Evolutionary conservation across 2,329 filamentous ascomycete species (phyloP).

Genomic region (Colletotrichum sp.): DNA sequence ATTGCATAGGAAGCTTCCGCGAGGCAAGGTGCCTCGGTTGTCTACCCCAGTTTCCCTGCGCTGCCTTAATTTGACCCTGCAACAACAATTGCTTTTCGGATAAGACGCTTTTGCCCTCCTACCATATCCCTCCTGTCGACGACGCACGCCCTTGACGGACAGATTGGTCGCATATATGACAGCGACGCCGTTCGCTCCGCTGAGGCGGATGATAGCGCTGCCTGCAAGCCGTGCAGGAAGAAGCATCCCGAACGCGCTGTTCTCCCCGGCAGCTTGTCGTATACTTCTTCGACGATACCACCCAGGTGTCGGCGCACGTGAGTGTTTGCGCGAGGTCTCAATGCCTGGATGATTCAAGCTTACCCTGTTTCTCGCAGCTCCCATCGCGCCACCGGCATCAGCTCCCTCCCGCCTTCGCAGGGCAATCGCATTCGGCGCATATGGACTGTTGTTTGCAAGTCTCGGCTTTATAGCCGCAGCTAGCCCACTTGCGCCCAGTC

Average conservation of each 20-base stretch:
- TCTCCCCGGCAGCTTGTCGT: neutral
- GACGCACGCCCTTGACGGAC: neutral
- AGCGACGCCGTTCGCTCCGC: neutral
- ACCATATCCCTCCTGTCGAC: neutral
- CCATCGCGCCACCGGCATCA: neutral
- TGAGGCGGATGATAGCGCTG: neutral
- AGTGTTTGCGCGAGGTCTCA: neutral
- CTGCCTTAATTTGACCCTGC: neutral
- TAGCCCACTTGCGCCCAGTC: conserved; percentile 50
- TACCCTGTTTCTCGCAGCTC: neutral
- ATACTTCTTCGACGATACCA: conserved; percentile 1
- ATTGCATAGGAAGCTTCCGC: neutral
- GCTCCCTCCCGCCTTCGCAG: conserved; percentile 6
- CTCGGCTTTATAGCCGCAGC: conserved; percentile 63
- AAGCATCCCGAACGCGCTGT: neutral
- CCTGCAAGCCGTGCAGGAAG: neutral
- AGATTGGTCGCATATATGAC: neutral
- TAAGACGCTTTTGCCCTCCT: neutral
- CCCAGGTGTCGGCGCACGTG: neutral
- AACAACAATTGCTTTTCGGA: neutral
- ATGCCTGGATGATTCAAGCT: neutral
- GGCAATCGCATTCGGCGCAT: conserved; percentile 6
- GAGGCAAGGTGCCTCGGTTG: neutral
- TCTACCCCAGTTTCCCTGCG: neutral
- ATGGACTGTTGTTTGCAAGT: conserved; percentile 46